These are phyloP conservation scores for Phytophthora citrophthora DNA, from an alignment of 352 stramenopile genomes.

Conservation along the genomic window DNA sequence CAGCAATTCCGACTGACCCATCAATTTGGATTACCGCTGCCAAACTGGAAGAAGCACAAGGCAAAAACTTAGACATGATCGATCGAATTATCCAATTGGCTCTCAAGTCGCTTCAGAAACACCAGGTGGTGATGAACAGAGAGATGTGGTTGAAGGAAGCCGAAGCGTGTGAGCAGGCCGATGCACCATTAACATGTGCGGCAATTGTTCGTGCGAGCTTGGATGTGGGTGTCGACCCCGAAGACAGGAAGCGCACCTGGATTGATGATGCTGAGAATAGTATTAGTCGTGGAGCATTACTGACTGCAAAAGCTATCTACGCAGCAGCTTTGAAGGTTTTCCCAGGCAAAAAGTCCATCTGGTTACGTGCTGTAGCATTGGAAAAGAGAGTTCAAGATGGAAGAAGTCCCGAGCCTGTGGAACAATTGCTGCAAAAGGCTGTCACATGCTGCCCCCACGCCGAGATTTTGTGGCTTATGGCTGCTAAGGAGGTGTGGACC, in stretches of 20 bases:
- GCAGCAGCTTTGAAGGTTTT: slow-evolving; percentile 91
- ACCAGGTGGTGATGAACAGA: slow-evolving; percentile 94
- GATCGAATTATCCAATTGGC: slow-evolving; percentile 88
- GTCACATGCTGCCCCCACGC: slow-evolving; percentile 93
- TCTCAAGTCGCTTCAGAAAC: slow-evolving; percentile 89
- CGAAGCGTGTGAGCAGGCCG: slow-evolving; percentile 91
- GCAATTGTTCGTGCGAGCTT: slow-evolving; percentile 96
- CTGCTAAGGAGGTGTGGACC: slow-evolving; percentile 97
- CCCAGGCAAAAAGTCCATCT: slow-evolving; percentile 94
- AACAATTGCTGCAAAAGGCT: slow-evolving; percentile 92
- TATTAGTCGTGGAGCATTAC: slow-evolving; percentile 79
- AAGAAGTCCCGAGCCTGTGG: slow-evolving; percentile 77
- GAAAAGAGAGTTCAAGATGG: slow-evolving; percentile 94
- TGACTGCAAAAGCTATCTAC: slow-evolving; percentile 96
- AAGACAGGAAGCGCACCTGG: slow-evolving; percentile 97
- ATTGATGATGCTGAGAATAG: slow-evolving; percentile 96
- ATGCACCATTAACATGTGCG: slow-evolving; percentile 92
- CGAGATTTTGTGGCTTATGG: slow-evolving; percentile 98
- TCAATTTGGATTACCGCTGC: slow-evolving; percentile 98
- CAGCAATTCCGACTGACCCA: slow-evolving; percentile 95
- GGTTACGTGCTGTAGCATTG: slow-evolving; percentile 95
- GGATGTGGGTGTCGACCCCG: slow-evolving; percentile 94
- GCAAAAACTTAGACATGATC: slow-evolving; percentile 84
- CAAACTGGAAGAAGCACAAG: slow-evolving; percentile 98
- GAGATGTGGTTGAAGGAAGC: slow-evolving; percentile 98